Base-by-base conservation (phyloP, 2,329 filamentous ascomycete species). In the Paraconiothyrium brasiliense region DNA sequence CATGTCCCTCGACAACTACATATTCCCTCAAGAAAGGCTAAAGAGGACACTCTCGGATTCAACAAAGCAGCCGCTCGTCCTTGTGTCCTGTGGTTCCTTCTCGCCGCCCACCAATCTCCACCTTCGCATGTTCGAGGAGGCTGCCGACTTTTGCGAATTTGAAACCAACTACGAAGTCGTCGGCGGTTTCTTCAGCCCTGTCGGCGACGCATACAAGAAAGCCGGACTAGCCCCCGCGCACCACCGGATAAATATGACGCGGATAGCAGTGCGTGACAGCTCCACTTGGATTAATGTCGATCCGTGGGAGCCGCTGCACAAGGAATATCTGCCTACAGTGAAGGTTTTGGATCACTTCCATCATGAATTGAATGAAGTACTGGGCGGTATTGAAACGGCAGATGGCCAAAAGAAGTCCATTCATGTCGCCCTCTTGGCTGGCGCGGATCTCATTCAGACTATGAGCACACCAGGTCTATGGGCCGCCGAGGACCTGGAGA, bases 261-360 rank as follows among this genome's bases (percentile, higher is more conserved):
- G 91, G 71, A 84, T 96, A 41, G 93, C 93, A 8, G 89, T 93
- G 27, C 86, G 91, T 68, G 89, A 91, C 55, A 89, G 90, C 59
- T 77, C 77, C 4, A 70, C 55, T 9, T 79, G 77, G 77, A 78
- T 79, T 56, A 70, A 71, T 11, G 76, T 79, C 6, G 77, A 79
- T 58, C 71, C 76, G 7, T 54, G 88, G 88, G 94, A 97, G 83
- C 91, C 92, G n/a, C 83, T 91, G 71, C 89, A 96, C 80, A 87
- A 90, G 72, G 86, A 91, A 67, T 98, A 97, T 76, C 90, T 93
- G 64, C 93, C 93, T 16, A 98, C 94, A 0, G 94, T 94, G 43
- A 87, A 91, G 70, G 94, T 97, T 44, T 84, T 97, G 52, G 93
- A 97, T 74, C 94, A 97, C 79, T 95, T 97, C 71, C 89, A 96